Conservation (phyloP, 495 filamentous ascomycete species). For the Astrothelium macrocarpum region DNA sequence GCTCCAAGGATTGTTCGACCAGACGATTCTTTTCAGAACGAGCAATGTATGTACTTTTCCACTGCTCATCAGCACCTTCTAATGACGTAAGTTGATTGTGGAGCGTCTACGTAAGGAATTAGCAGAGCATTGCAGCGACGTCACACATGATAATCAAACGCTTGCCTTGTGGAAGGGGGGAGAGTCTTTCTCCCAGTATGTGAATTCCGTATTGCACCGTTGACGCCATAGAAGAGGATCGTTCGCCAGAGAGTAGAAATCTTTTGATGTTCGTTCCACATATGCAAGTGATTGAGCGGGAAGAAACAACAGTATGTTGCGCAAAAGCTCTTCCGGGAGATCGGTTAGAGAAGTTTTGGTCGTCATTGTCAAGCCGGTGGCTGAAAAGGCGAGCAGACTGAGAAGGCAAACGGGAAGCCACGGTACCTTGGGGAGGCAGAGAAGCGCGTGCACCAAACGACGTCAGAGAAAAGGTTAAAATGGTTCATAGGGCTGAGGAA, state of each 20-base stretch:
- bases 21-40: conserved; percentile 46
- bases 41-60: conserved; percentile 62
- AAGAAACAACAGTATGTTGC: conserved; percentile 30
- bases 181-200: conserved; percentile 56
- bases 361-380: conserved; percentile 7
- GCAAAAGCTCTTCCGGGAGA: conserved; percentile 36
- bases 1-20: conserved; percentile 53
- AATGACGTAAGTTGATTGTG: background rate
- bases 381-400: background rate
- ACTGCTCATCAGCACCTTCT: conserved; percentile 34
- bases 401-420: background rate
- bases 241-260: conserved; percentile 53
- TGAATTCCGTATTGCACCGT: conserved; percentile 58
- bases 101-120: conserved; percentile 32
- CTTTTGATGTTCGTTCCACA: conserved; percentile 52
- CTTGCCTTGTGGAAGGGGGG: conserved; percentile 40
- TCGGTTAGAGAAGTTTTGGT: conserved; percentile 9
- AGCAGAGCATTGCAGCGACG: conserved; percentile 40
- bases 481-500: background rate
- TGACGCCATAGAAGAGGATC: conserved; percentile 70
- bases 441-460: too few relatives aligned
- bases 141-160: conserved; percentile 42
- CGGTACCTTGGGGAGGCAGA: too few relatives aligned
- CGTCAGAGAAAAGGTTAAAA: background rate
- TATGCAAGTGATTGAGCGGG: conserved; percentile 27